Conservation (phyloP, 169 alveolate genomes). For the Plasmodium gonderi region DNA sequence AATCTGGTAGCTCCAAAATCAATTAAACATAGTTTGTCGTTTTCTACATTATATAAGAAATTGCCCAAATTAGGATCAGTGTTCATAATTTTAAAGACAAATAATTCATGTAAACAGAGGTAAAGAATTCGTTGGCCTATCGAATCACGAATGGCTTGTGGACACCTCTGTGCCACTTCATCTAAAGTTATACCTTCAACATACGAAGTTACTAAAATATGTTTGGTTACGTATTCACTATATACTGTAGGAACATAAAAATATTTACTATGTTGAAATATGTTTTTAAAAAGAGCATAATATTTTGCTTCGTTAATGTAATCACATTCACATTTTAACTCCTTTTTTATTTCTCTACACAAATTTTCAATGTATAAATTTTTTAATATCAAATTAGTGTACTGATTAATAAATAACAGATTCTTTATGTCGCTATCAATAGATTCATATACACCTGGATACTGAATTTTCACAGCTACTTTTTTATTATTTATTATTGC, state of each 20-base stretch:
- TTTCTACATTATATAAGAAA: conserved; percentile 84
- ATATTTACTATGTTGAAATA: conserved; percentile 77
- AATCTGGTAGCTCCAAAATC: conserved; percentile 93
- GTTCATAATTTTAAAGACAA: conserved; percentile 89
- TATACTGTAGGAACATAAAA: conserved; percentile 82
- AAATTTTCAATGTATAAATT: conserved; percentile 79
- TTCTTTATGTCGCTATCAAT: conserved; percentile 84
- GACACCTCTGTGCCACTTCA: conserved; percentile 57
- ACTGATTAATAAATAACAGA: conserved; percentile 78
- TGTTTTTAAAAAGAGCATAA: conserved; percentile 79
- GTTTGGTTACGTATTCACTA: conserved; percentile 77
- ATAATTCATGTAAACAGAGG: conserved; percentile 88
- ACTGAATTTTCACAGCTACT: conserved; percentile 84
- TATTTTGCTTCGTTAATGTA: conserved; percentile 85
- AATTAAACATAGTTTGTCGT: conserved; percentile 85
- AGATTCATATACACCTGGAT: conserved; percentile 85
- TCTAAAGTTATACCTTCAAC: conserved; percentile 80
- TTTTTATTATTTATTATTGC: conserved; percentile 76
- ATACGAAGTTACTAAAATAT: conserved; percentile 80
- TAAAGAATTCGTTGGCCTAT: conserved; percentile 86
- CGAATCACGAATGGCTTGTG: conserved; percentile 83
- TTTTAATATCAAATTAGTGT: conserved; percentile 79
- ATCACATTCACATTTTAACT: conserved; percentile 83
- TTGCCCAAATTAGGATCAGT: conserved; percentile 95
- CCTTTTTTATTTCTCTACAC: conserved; percentile 80